These are phyloP conservation scores for Rubia balearica DNA, from an alignment of 305 asterid species.

Conservation along the genomic window DNA sequence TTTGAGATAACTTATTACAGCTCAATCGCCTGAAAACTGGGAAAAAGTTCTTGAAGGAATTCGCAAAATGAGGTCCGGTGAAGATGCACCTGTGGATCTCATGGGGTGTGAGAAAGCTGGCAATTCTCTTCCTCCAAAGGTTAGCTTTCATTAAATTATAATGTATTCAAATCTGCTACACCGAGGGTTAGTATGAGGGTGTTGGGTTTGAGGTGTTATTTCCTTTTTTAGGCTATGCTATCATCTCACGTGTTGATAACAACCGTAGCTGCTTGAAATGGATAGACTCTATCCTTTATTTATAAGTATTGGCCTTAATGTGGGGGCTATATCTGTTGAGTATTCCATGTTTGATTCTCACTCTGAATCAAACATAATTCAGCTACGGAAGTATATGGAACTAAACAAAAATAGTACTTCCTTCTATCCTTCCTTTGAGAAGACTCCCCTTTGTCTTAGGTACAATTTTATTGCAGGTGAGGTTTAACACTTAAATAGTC, in stretches of 20 bases:
- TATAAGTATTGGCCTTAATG: background rate
- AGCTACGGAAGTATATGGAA: background rate
- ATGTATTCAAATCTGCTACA: background rate
- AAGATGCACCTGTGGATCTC: conserved; percentile 93
- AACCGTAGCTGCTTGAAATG: background rate
- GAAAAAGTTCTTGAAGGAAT: conserved; percentile 73
- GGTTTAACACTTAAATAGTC: background rate
- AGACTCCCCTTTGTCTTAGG: background rate
- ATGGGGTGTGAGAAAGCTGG: conserved; percentile 99
- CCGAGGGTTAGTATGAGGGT: background rate
- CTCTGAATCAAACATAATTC: too few relatives aligned
- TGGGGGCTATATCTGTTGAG: background rate
- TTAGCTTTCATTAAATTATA: conserved; percentile 19
- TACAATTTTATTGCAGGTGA: background rate
- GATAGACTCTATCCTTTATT: background rate
- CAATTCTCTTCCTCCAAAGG: conserved; percentile 86
- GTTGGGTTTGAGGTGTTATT: conserved; percentile 8
- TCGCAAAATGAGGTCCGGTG: conserved; percentile 79
- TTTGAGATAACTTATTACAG: conserved; percentile 26
- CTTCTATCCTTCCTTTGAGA: background rate
- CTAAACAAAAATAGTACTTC: background rate
- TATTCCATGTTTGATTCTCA: background rate
- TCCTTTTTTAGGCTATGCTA: background rate
- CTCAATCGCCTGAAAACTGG: conserved; percentile 60
- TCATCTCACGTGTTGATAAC: background rate